Conservation (phyloP, 2,329 filamentous ascomycete genomes). For the Anisogramma anomala region DNA sequence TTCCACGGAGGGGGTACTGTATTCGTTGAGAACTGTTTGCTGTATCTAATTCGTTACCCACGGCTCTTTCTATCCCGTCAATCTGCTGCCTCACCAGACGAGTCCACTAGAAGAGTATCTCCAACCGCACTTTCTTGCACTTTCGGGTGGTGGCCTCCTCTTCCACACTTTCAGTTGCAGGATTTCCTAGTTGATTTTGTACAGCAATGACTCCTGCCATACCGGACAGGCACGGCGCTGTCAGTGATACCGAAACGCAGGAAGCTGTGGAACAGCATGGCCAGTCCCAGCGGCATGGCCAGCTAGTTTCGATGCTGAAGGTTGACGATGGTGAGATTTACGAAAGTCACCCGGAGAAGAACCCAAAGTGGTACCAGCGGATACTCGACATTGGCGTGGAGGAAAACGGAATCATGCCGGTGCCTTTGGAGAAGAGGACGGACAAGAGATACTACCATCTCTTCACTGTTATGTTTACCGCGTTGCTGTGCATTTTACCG, state of each 20-base stretch:
- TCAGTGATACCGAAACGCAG: constrained; percentile 17
- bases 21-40: too few relatives aligned
- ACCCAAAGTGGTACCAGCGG: constrained; percentile 30
- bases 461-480: constrained; percentile 50
- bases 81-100: too few relatives aligned
- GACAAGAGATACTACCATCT: constrained; percentile 42
- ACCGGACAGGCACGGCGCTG: neutral
- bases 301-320: constrained; percentile 18
- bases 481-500: constrained; percentile 46
- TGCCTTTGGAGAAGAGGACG: constrained; percentile 41
- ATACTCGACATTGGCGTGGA: constrained; percentile 36
- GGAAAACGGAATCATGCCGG: constrained; percentile 43
- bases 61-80: too few relatives aligned
- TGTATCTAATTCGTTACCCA: too few relatives aligned
- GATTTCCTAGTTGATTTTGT: neutral
- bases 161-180: neutral
- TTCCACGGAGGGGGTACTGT: too few relatives aligned
- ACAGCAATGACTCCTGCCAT: constrained; percentile 6
- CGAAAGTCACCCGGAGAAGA: constrained; percentile 20
- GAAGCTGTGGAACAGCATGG: neutral
- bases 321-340: constrained; percentile 25
- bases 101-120: neutral
- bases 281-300: constrained; percentile 13
- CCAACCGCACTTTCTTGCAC: neutral
- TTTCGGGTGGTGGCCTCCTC: neutral